A percentile compares a stretch with the other conserved stretches of the same genome.
These are phyloP conservation scores for Musa balbisiana DNA, from an alignment of 202 grass and related monocot species.

Conservation along the genomic window DNA sequence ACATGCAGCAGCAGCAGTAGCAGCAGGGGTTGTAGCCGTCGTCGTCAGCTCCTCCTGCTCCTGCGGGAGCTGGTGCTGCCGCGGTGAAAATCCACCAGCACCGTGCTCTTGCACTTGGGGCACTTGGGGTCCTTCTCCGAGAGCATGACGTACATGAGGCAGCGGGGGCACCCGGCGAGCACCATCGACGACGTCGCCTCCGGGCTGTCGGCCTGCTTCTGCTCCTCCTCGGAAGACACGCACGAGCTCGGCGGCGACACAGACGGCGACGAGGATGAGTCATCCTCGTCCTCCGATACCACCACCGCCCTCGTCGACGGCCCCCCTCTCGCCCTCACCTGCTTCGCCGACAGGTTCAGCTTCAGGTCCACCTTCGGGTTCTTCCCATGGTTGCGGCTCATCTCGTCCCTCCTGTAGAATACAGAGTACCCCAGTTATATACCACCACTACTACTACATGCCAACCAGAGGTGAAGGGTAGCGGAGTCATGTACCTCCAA, in stretches of 20 bases:
- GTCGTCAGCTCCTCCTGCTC: neutral
- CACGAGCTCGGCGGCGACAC: conserved; percentile 19
- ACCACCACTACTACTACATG: too few relatives aligned
- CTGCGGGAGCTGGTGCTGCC: neutral
- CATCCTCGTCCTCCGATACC: neutral
- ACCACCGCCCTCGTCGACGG: neutral
- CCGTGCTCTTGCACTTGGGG: conserved; percentile 16
- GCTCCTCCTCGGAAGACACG: conserved; percentile 8
- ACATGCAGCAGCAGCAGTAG: neutral
- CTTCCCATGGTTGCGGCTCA: conserved; percentile 17
- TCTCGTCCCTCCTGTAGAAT: neutral
- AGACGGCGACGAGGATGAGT: neutral
- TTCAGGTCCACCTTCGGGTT: neutral
- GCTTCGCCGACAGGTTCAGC: neutral
- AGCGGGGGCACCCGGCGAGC: conserved; percentile 14
- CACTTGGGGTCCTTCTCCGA: conserved; percentile 14
- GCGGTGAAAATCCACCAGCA: conserved; percentile 10
- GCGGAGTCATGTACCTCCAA: too few relatives aligned
- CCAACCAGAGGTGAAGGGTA: too few relatives aligned
- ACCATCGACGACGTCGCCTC: conserved; percentile 3
- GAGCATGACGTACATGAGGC: conserved; percentile 25
- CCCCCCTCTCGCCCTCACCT: conserved; percentile 4
- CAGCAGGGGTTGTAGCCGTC: too few relatives aligned
- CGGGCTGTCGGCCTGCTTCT: neutral
- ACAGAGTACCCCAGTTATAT: too few relatives aligned